These are phyloP conservation scores for Hydrangea macrophylla DNA, from an alignment of 148 eudicot genomes.

Conservation along the genomic window DNA sequence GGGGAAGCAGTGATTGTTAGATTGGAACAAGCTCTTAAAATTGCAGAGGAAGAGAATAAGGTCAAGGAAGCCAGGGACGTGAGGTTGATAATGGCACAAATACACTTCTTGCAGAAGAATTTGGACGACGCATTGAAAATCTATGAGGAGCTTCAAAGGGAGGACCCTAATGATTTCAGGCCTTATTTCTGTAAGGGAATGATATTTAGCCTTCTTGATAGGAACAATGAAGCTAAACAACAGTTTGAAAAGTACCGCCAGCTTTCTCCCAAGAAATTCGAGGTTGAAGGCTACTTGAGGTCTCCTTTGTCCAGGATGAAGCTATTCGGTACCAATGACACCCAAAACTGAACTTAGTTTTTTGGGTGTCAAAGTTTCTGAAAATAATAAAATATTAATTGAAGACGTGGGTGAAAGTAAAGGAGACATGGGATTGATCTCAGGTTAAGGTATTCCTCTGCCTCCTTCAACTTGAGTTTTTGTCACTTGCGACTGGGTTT, in stretches of 20 bases:
- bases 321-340: conserved; percentile 54
- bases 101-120: conserved; percentile 65
- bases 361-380: too few relatives aligned
- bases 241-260: conserved; percentile 60
- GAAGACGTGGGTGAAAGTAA: too few relatives aligned
- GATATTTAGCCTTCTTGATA: conserved; percentile 69
- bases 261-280: conserved; percentile 71
- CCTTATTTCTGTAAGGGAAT: conserved; percentile 78
- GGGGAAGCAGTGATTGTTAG: conserved; percentile 38
- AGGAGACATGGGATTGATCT: too few relatives aligned
- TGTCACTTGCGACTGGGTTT: too few relatives aligned
- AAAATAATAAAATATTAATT: too few relatives aligned
- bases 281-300: conserved; percentile 68
- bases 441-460: too few relatives aligned
- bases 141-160: conserved; percentile 55
- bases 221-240: conserved; percentile 55
- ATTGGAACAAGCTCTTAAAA: conserved; percentile 52
- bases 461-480: too few relatives aligned
- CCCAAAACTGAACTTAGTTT: too few relatives aligned
- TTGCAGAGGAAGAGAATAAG: conserved; percentile 50
- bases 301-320: conserved; percentile 67
- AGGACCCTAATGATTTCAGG: conserved; percentile 71
- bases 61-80: conserved; percentile 64
- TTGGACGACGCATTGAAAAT: conserved; percentile 61
- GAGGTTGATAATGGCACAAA: conserved; percentile 65